Evolutionary conservation across 352 stramenopile genomes (phyloP).

Genomic region (Phytopythium chamaehyphon): DNA sequence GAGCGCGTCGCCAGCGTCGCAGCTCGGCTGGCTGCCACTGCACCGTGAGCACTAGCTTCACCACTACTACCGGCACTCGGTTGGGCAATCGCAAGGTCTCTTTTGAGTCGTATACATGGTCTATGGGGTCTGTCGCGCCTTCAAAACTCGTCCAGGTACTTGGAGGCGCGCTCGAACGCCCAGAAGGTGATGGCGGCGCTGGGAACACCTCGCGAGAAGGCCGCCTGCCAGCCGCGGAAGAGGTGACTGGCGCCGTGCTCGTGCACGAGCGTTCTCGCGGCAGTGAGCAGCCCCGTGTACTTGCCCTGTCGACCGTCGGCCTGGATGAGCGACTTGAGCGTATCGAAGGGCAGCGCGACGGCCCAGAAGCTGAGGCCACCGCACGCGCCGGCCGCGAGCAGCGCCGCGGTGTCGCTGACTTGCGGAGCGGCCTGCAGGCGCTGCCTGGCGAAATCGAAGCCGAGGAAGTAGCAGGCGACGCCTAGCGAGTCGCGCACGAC

Average conservation of each 20-base stretch:
- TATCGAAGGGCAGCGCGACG: slow-evolving; percentile 82
- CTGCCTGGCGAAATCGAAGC: slow-evolving; percentile 72
- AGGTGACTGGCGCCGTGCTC: slow-evolving; percentile 58
- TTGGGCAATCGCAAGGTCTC: too few relatives aligned
- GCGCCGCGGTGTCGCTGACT: slow-evolving; percentile 39
- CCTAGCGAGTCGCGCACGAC: slow-evolving; percentile 80
- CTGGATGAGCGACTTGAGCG: slow-evolving; percentile 82
- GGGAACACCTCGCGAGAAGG: slow-evolving; percentile 71
- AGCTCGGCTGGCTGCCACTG: slow-evolving; percentile 13
- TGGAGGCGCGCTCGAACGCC: slow-evolving; percentile 63
- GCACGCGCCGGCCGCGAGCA: slow-evolving; percentile 65
- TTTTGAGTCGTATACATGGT: too few relatives aligned
- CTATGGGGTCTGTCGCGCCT: too few relatives aligned
- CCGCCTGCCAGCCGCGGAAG: slow-evolving; percentile 77
- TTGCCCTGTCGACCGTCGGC: slow-evolving; percentile 40
- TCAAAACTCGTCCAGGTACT: slow-evolving; percentile 39
- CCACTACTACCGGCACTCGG: too few relatives aligned
- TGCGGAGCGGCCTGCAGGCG: slow-evolving; percentile 15
- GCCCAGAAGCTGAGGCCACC: slow-evolving; percentile 84
- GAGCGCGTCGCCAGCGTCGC: slow-evolving; percentile 58
- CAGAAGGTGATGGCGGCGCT: slow-evolving; percentile 82
- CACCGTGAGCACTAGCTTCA: too few relatives aligned
- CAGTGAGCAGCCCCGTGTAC: slow-evolving; percentile 41
- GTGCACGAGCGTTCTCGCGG: slow-evolving; percentile 34
- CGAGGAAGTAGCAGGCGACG: slow-evolving; percentile 83